Evolutionary conservation across 2,329 filamentous ascomycete species (phyloP), one percentile per base, ranked within the genome.

Genomic region (Albifimbria verrucaria): DNA sequence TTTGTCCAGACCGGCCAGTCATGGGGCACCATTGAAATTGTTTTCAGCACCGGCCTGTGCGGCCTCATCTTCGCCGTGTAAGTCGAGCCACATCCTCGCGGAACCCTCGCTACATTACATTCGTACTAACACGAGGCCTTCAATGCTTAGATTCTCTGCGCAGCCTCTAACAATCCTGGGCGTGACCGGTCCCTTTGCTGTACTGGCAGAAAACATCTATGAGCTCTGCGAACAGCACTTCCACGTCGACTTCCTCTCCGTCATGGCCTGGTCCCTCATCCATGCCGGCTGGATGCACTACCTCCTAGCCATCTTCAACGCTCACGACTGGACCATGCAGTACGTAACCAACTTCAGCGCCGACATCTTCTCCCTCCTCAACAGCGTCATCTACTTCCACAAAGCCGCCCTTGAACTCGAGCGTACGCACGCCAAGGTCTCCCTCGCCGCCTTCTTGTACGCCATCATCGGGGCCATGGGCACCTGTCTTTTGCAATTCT

Each of bases 291-390:
- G 85, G 85, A 80, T 87, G 75, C 82, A 86, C 62, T 80, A 79
- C 58, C 67, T 87, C 3, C 73, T 88, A 12, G 83, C 84, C 51
- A 78, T 86, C 49, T 80, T 87, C 67, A 87, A 87, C 65, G 84
- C 83, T 4, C 83, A 87, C 62, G 83, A 87, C 66, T 87, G 83
- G 81, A 87, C 84, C 0, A 88, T 87, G 85, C 76, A 81, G 59
- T 87, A 87, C 65, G 85, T 88, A 48, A 88, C 85, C 2, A 82
- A 79, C 20, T 87, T 87, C 65, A 84, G 77, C 55, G 83, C 81
- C 43, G 85, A 87, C 63, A 85, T 87, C 51, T 87, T 87, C 64
- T 84, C 82, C 2, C 73, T 88, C 9, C 70, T 87, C 24, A 87
- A 87, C 67, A 85, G 81, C 59, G 78, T 87, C 53, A 87, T 87